Base-by-base conservation (phyloP, 2,329 filamentous ascomycete genomes). In the Clarireedia homoeocarpa region DNA sequence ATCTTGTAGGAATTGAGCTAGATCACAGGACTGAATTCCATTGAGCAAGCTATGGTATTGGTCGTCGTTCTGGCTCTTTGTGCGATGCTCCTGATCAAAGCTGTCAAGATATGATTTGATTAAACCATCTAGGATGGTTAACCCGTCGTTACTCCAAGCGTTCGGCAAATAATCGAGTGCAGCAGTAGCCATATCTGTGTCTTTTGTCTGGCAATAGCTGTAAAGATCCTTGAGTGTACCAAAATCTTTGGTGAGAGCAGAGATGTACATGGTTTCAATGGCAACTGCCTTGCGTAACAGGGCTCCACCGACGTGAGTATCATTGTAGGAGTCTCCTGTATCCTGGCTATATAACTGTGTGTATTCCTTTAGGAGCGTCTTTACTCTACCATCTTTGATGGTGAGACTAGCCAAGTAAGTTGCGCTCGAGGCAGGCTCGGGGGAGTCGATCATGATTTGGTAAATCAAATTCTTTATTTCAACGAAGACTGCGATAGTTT, bases 401-500 rank as follows among this genome's bases (percentile, higher is more conserved):
- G 40, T 40, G 20, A 49, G 17, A 2, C 48, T 54, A 4, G 26
- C n/a, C 30, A n/a, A 17, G 9, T 48, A n/a, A 17, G 2, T 2
- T 14, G 23, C 30, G 12, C 3, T 40, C 6, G 38, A 9, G 27
- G n/a, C 15, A 39, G 44, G 9, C 4, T 10, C 23, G 26, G 46
- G 15, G 3, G 10, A 5, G 9, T 46, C 47, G 24, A 57, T 20
- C 3, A 59, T 20, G 57, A 55, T 48, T 27, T 47, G 50, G 4
- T 61, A 59, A 38, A 71, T 36, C 40, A 67, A 65, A 40, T 62
- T 67, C 24, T 66, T 53, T 34, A 71, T 62, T 23, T 72, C 71
- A 24, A 70, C 60, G 34, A 68, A 71, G 7, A 68, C 70, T 6
- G 69, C 67, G 39, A 63, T 57, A 23, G 71, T 55, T 6, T 57